A percentile compares a stretch with the other conserved stretches of the same genome.
Evolutionary conservation across 805 yeast species (phyloP).

Genomic region (Komagataella mondaviorum): DNA sequence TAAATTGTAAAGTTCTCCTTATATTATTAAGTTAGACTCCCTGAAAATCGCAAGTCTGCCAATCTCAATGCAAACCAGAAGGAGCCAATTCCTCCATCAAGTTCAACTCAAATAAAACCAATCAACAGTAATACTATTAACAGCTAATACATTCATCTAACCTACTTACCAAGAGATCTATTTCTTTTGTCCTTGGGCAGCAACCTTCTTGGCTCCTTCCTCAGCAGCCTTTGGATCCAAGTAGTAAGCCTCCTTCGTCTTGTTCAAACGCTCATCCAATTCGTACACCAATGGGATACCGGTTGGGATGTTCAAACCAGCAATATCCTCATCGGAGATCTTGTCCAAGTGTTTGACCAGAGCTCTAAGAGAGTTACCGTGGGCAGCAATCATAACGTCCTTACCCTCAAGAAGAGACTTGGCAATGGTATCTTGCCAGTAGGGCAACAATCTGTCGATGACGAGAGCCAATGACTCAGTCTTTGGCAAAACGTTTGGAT

Average conservation of each 20-base stretch:
- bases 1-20: no score
- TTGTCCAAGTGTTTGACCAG: constrained; percentile 90
- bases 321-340: constrained; percentile 84
- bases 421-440: constrained; percentile 90
- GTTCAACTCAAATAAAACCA: background rate
- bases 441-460: constrained; percentile 92
- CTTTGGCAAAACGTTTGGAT: constrained; percentile 79
- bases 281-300: constrained; percentile 98
- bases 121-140: background rate
- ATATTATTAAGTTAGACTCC: no score
- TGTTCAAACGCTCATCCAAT: constrained; percentile 75
- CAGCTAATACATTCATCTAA: background rate
- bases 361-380: constrained; percentile 97
- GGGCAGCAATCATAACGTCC: constrained; percentile 90
- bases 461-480: constrained; percentile 92
- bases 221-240: constrained; percentile 99
- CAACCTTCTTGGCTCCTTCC: constrained; percentile 99
- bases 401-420: constrained; percentile 73
- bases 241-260: constrained; percentile 89
- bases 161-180: constrained; percentile 4
- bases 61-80: no score
- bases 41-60: no score
- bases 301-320: constrained; percentile 93
- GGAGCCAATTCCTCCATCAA: background rate
- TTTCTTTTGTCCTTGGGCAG: constrained; percentile 82